Evolutionary conservation across 495 filamentous ascomycete species (phyloP).

Genomic region (Podospora pseudocomata): DNA sequence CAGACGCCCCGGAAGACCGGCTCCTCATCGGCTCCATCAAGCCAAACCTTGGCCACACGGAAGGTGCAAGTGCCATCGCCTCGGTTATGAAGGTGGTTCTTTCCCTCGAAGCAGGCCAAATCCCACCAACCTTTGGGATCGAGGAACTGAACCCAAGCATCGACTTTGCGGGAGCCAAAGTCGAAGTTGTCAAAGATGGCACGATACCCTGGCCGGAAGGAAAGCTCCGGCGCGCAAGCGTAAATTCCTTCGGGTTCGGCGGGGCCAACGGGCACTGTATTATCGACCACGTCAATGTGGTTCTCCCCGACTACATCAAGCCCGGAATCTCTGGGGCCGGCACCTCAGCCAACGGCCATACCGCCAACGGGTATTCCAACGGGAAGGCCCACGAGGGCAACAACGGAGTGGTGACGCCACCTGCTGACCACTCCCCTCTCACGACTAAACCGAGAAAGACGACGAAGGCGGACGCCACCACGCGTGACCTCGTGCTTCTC

Average conservation of each 20-base stretch:
- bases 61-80: constrained; percentile 36
- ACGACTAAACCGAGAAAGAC: background rate
- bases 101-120: constrained; percentile 36
- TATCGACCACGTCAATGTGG: constrained; percentile 32
- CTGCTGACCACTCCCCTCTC: no score
- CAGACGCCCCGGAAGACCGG: background rate
- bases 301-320: background rate
- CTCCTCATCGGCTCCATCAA: constrained; percentile 31
- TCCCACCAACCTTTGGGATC: constrained; percentile 32
- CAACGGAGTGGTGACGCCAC: background rate
- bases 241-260: constrained; percentile 56
- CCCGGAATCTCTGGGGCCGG: background rate
- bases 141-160: constrained; percentile 43
- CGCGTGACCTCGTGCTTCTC: constrained; percentile 3
- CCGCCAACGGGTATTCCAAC: background rate
- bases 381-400: background rate
- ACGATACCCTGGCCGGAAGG: constrained; percentile 13
- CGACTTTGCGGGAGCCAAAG: constrained; percentile 15
- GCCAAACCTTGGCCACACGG: constrained; percentile 43
- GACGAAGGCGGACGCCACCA: background rate
- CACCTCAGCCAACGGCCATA: background rate
- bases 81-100: constrained; percentile 38
- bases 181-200: constrained; percentile 5
- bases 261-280: constrained; percentile 54
- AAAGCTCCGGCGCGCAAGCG: constrained; percentile 35